phyloP scores from a whole-genome alignment of 1,284 basidiomycete species.

The Veloboletus limbatus region DNA sequence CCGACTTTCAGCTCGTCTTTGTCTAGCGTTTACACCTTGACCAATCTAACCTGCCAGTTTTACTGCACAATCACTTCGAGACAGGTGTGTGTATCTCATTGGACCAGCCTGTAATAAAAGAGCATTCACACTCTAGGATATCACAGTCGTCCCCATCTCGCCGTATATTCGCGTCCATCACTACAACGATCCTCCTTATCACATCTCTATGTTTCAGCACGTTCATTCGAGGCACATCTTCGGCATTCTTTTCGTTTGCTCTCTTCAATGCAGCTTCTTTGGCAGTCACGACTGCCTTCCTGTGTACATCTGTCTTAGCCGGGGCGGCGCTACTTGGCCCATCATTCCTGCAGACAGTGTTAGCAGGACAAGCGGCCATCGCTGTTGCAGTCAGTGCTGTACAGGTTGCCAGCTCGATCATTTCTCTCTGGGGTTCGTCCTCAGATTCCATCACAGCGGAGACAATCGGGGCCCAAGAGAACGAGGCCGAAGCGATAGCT shows the following conservation, averaged over 20 bases:
- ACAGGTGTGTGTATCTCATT: constrained; percentile 46
- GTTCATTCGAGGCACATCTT: constrained; percentile 49
- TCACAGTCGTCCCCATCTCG: constrained; percentile 45
- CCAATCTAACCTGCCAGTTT: constrained; percentile 66
- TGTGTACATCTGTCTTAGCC: constrained; percentile 67
- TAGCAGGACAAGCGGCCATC: constrained; percentile 76
- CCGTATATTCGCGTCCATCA: constrained; percentile 42
- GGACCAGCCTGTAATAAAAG: constrained; percentile 3
- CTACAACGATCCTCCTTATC: constrained; percentile 48
- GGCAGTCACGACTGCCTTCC: constrained; percentile 60
- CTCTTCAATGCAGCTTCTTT: constrained; percentile 56
- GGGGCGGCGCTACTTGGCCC: constrained; percentile 73
- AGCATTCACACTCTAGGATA: constrained; percentile 29
- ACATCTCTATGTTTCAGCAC: constrained; percentile 60
- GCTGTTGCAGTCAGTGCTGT: constrained; percentile 71
- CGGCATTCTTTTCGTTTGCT: constrained; percentile 61
- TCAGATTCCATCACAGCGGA: constrained; percentile 16
- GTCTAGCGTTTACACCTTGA: constrained; percentile 58
- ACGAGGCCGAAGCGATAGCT: constrained; percentile 54
- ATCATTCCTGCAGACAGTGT: constrained; percentile 61
- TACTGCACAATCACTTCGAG: constrained; percentile 68
- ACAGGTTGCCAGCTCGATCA: constrained; percentile 62
- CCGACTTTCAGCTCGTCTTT: constrained; percentile 69
- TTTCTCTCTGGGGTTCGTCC: constrained; percentile 49
- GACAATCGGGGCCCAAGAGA: constrained; percentile 11